Conservation (phyloP, 495 filamentous ascomycete species). For the Neurospora sp. region DNA sequence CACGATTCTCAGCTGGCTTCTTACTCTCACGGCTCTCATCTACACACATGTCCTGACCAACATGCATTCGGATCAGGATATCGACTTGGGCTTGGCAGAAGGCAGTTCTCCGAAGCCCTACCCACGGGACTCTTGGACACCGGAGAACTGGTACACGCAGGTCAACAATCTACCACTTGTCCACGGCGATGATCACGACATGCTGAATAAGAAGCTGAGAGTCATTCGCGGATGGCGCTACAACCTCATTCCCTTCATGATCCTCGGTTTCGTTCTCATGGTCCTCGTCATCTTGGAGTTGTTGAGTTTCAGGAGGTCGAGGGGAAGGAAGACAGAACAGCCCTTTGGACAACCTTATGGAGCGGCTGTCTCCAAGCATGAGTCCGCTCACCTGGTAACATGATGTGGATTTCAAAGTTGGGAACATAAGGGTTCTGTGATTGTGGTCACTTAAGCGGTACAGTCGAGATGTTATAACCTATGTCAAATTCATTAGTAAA, state of each 20-base stretch:
- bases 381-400: background rate
- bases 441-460: background rate
- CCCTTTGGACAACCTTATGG: background rate
- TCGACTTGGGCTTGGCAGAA: constrained; percentile 26
- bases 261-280: constrained; percentile 34
- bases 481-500: background rate
- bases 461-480: background rate
- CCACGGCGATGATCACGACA: constrained; percentile 14
- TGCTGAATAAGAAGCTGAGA: constrained; percentile 30
- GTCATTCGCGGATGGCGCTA: constrained; percentile 44
- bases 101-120: constrained; percentile 29
- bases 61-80: constrained; percentile 29
- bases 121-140: constrained; percentile 39
- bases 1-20: constrained; percentile 32
- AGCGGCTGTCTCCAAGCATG: background rate
- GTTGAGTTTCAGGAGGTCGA: constrained; percentile 5
- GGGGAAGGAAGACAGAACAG: background rate
- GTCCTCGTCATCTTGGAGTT: constrained; percentile 34
- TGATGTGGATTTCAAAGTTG: background rate
- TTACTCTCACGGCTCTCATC: constrained; percentile 34
- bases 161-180: constrained; percentile 37
- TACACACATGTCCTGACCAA: constrained; percentile 38
- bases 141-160: constrained; percentile 45
- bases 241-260: constrained; percentile 44
- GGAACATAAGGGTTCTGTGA: background rate